Evolutionary conservation across 805 yeast species (phyloP), one percentile per base, ranked within the genome.

Genomic region (Kuraishia hungarica): DNA sequence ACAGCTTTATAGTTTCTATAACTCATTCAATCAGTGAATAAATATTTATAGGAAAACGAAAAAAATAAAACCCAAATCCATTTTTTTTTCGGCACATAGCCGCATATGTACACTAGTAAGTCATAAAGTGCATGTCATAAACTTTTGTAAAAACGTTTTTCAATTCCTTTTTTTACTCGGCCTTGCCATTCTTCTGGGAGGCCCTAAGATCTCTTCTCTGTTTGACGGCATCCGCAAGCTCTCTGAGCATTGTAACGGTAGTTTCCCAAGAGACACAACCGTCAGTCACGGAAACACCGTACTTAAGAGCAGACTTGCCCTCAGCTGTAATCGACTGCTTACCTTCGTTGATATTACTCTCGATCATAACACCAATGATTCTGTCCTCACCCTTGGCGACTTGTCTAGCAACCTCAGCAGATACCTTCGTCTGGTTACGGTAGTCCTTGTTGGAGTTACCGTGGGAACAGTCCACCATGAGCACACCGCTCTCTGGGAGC

Each of bases 251-350:
- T 24, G 70, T 72, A 52, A 78, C 93, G 19, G 99, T 93, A 52
- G 83, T 76, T 54, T 87, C 94, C 90, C 96, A 89, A 57, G 89
- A 81, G 58, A 93, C 91, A 78, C 99, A 93, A 35, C 97, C 97
- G 72, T 93, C 99, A n/a, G 99, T 93, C 64, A 93, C 91, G 29
- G 96, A 88, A 59, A 91, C 89, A 59, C 99, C 99, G 73, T 93
- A 93, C 66, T 87, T 82, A 72, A 93, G 81, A 22, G 77, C 81
- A 54, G 77, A 78, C 67, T 86, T 86, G 54, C 96, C 97, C 13
- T 70, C 67, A 51, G 89, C 81, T 56, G 93, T 92, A 57, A 91
- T 91, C 65, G 87, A 84, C 77, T 94, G 99, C 74, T 96, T 86
- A 54, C 99, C 99, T 69, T 87, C 97, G 58, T 79, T 80, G 62